Evolutionary conservation across 805 yeast genomes (phyloP).

Genomic region (Ogataea methylovora): DNA sequence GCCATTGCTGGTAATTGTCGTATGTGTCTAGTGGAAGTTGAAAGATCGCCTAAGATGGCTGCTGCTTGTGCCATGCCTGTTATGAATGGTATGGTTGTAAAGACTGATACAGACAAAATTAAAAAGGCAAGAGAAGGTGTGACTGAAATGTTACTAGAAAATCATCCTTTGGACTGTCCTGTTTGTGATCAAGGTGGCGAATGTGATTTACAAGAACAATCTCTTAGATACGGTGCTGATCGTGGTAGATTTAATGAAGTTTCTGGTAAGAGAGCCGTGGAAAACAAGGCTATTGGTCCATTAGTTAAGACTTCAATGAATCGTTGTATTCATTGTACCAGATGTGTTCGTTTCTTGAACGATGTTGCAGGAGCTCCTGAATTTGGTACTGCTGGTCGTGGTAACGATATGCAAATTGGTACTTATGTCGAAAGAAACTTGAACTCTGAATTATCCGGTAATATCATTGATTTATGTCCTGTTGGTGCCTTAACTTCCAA

Average conservation of each 20-base stretch:
- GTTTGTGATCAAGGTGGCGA: constrained; percentile 94
- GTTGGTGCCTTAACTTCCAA: constrained; percentile 88
- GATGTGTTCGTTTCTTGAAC: constrained; percentile 85
- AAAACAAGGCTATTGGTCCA: constrained; percentile 87
- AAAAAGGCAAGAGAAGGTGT: constrained; percentile 84
- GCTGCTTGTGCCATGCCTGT: constrained; percentile 93
- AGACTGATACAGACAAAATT: constrained; percentile 70
- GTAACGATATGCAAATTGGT: constrained; percentile 88
- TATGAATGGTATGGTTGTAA: constrained; percentile 82
- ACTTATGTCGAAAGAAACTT: constrained; percentile 80
- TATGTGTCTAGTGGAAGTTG: constrained; percentile 88
- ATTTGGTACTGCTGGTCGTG: constrained; percentile 83
- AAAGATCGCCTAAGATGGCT: constrained; percentile 81
- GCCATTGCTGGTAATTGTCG: constrained; percentile 92
- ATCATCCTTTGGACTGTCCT: constrained; percentile 90
- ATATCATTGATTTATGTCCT: constrained; percentile 82
- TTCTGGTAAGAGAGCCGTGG: constrained; percentile 82
- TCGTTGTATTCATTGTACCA: constrained; percentile 87
- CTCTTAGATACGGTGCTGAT: constrained; percentile 75
- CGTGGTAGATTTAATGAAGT: constrained; percentile 80
- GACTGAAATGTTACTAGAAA: constrained; percentile 79
- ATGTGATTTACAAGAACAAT: constrained; percentile 87
- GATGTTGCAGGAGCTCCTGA: constrained; percentile 93
- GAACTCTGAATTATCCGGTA: constrained; percentile 80
- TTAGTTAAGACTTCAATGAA: constrained; percentile 86